Conservation (phyloP, 2,329 filamentous ascomycete genomes). For the Tolypocladium cylindrosporum region DNA sequence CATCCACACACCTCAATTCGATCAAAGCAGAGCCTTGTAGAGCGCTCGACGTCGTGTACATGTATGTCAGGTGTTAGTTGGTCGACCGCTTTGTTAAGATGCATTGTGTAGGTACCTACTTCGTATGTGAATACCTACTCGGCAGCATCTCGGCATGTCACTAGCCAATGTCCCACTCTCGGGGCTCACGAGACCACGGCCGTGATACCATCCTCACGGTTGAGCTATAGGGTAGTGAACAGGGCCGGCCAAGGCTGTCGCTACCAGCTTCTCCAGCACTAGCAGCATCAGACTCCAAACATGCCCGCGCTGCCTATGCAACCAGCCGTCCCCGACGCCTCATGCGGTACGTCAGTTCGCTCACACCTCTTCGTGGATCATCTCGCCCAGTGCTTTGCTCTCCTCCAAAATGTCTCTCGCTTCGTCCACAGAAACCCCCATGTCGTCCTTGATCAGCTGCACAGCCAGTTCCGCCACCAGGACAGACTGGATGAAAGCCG, state of each 20-base stretch:
- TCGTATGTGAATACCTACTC: too few species aligned
- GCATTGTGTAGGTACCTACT: too few species aligned
- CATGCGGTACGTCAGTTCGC: not conserved
- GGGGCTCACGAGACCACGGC: not conserved
- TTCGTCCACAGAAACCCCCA: constrained; percentile 30
- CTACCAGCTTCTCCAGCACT: not conserved
- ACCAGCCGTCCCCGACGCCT: not conserved
- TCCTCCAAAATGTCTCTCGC: constrained; percentile 50
- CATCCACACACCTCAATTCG: not conserved
- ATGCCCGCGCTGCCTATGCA: not conserved
- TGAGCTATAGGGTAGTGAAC: not conserved
- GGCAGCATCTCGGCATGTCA: too few species aligned
- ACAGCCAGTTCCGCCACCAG: constrained; percentile 63
- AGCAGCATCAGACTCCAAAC: not conserved
- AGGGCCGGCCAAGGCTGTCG: too few species aligned
- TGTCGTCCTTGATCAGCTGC: constrained; percentile 46
- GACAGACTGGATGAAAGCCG: constrained; percentile 62
- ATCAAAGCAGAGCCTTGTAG: not conserved
- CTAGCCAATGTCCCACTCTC: not conserved
- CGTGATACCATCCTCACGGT: too few species aligned
- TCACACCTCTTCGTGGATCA: constrained; percentile 52
- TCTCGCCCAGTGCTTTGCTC: constrained; percentile 56
- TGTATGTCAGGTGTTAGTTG: too few species aligned
- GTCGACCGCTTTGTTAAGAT: too few species aligned
- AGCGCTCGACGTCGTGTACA: not conserved